Conservation (phyloP, 805 yeast genomes). For the Schwanniomyces pseudopolymorphus region DNA sequence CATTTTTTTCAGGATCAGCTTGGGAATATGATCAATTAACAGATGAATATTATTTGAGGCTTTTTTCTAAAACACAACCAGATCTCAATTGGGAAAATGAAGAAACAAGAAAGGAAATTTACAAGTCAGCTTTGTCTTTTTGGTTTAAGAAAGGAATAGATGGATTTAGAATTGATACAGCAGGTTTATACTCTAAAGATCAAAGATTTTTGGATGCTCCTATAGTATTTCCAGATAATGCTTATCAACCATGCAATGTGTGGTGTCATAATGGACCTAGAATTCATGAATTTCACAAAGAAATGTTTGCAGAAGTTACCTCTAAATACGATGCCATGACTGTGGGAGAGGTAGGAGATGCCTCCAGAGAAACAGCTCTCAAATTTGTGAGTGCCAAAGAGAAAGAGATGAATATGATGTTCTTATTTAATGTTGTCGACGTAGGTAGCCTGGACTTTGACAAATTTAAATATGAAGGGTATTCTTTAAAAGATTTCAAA, state of each 20-base stretch:
- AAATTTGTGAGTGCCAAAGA: slow-evolving; percentile 43
- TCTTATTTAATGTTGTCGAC: slow-evolving; percentile 31
- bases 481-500: slow-evolving; percentile 41
- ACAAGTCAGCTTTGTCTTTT: slow-evolving; percentile 47
- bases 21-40: slow-evolving; percentile 57
- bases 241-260: slow-evolving; percentile 38
- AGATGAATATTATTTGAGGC: slow-evolving; percentile 54
- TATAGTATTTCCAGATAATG: slow-evolving; percentile 37
- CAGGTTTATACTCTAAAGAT: slow-evolving; percentile 52
- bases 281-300: slow-evolving; percentile 58
- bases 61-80: slow-evolving; percentile 56
- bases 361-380: slow-evolving; percentile 40
- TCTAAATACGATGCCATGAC: slow-evolving; percentile 52
- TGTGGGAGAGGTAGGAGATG: slow-evolving; percentile 57
- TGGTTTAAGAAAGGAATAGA: slow-evolving; percentile 59
- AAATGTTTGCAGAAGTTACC: slow-evolving; percentile 43
- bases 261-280: slow-evolving; percentile 49
- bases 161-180: slow-evolving; percentile 60
- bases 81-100: slow-evolving; percentile 63
- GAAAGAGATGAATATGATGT: slow-evolving; percentile 38
- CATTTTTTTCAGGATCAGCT: slow-evolving; percentile 54
- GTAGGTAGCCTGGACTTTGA: slow-evolving; percentile 39
- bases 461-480: slow-evolving; percentile 34
- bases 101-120: slow-evolving; percentile 36
- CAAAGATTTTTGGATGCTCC: slow-evolving; percentile 50